Conservation (phyloP, 2,329 filamentous ascomycete genomes). For the Fusarium sp. region DNA sequence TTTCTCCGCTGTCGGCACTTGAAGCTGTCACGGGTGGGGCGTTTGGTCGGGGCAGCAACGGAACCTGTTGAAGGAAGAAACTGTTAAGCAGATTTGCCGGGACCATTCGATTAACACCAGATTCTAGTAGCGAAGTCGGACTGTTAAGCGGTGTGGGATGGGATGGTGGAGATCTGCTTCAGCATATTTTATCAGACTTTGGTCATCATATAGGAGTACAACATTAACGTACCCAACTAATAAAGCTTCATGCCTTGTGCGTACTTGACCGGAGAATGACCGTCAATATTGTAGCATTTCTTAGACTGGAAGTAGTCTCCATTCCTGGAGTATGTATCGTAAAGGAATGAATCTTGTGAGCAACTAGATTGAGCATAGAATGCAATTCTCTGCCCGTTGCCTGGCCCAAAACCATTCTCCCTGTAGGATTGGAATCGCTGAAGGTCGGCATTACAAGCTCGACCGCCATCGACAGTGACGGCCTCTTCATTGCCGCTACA, state of each 20-base stretch:
- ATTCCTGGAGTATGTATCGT: not conserved
- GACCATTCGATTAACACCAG: too few species aligned
- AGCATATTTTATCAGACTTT: not conserved
- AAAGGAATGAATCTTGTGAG: not conserved
- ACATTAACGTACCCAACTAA: not conserved
- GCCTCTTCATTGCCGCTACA: not conserved
- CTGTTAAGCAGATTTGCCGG: too few species aligned
- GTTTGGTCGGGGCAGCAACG: too few species aligned
- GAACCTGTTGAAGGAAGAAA: too few species aligned
- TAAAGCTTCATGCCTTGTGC: not conserved
- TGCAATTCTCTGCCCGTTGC: not conserved
- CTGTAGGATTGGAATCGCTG: not conserved
- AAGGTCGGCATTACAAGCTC: not conserved
- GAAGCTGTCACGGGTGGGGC: not conserved
- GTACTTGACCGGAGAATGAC: not conserved
- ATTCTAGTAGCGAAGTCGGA: too few species aligned
- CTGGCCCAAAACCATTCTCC: not conserved
- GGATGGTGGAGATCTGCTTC: not conserved
- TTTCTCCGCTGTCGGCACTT: not conserved
- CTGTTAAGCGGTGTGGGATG: not conserved
- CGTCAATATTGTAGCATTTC: not conserved
- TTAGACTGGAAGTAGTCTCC: conserved; percentile 7
- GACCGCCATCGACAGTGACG: not conserved
- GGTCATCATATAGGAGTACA: too few species aligned
- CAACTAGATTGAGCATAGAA: not conserved